Evolutionary conservation across 306 rosid genomes (phyloP).

Genomic region (Sicyos edulis): DNA sequence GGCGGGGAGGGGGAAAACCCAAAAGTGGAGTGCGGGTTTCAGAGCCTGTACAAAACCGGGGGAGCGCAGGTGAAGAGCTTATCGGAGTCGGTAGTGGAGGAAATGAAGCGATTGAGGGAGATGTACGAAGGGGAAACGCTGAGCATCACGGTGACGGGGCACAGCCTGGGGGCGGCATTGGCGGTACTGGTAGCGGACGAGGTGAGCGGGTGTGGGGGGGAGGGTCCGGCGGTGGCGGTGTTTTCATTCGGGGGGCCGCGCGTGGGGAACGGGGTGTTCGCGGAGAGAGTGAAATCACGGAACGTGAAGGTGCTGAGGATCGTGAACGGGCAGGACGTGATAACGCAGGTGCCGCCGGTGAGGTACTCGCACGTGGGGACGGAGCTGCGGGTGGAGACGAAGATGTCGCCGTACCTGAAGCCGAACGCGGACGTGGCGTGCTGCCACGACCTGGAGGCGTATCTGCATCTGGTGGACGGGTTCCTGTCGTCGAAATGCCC

Average conservation of each 20-base stretch:
- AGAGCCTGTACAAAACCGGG: slow-evolving; percentile 56
- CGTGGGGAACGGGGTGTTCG: slow-evolving; percentile 63
- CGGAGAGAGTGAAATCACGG: slow-evolving; percentile 28
- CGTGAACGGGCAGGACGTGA: slow-evolving; percentile 79
- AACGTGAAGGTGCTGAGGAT: slow-evolving; percentile 67
- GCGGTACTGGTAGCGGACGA: slow-evolving; percentile 77
- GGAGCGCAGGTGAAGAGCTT: slow-evolving; percentile 79
- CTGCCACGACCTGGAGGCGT: slow-evolving; percentile 90
- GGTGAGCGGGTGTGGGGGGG: slow-evolving; percentile 31
- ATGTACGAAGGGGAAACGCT: slow-evolving; percentile 54
- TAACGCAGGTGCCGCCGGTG: slow-evolving; percentile 65
- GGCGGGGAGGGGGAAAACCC: slow-evolving; percentile 25
- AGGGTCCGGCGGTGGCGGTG: slow-evolving; percentile 63
- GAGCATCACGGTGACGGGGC: slow-evolving; percentile 81
- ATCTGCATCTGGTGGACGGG: slow-evolving; percentile 87
- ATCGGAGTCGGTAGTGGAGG: slow-evolving; percentile 62
- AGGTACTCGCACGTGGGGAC: slow-evolving; percentile 78
- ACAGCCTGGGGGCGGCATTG: slow-evolving; percentile 78
- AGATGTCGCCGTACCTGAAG: slow-evolving; percentile 77
- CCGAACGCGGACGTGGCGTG: slow-evolving; percentile 87
- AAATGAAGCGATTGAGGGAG: slow-evolving; percentile 42
- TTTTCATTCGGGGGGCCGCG: slow-evolving; percentile 91
- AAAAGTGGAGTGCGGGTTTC: slow-evolving; percentile 75
- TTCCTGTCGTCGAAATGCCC: slow-evolving; percentile 78
- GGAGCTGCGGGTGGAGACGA: slow-evolving; percentile 65